Evolutionary conservation across 1,139 yeast species (phyloP).

Genomic region (Geotrichum candidum): DNA sequence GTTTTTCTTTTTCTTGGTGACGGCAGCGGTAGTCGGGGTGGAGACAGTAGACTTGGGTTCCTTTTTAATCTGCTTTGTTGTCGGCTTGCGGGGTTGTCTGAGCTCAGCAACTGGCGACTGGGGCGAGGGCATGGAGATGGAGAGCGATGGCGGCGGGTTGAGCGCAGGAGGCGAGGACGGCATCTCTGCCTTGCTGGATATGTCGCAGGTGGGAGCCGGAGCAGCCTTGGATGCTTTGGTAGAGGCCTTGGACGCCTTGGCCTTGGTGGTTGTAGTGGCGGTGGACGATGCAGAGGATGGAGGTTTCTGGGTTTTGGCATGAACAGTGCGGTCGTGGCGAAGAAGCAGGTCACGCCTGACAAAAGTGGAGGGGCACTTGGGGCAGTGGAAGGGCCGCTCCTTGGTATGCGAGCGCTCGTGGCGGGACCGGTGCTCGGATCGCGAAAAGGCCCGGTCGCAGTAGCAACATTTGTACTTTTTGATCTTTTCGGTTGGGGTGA

Average conservation of each 20-base stretch:
- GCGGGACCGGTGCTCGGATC: conserved; percentile 76
- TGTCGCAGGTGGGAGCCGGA: neutral
- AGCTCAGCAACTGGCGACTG: conserved; percentile 1
- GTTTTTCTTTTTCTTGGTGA: neutral
- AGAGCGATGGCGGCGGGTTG: neutral
- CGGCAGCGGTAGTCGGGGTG: neutral
- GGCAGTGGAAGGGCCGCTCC: conserved; percentile 74
- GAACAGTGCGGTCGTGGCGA: conserved; percentile 75
- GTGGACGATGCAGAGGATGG: neutral
- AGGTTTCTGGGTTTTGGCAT: conserved; percentile 33
- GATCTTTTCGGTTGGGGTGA: conserved; percentile 5
- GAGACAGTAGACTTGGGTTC: neutral
- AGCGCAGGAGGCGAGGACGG: neutral
- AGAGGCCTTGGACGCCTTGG: neutral
- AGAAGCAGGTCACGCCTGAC: conserved; percentile 71
- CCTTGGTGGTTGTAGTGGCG: neutral
- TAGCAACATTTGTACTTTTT: conserved; percentile 59
- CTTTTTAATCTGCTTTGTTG: neutral
- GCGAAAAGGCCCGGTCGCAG: conserved; percentile 73
- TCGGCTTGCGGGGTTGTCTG: neutral
- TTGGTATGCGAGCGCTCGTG: conserved; percentile 38
- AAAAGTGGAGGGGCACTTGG: conserved; percentile 63
- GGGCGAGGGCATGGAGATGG: conserved; percentile 2
- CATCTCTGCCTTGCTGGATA: neutral
- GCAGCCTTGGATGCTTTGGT: neutral